phyloP scores from a whole-genome alignment of 1,284 basidiomycete species.

The Inonotus hispidus region DNA sequence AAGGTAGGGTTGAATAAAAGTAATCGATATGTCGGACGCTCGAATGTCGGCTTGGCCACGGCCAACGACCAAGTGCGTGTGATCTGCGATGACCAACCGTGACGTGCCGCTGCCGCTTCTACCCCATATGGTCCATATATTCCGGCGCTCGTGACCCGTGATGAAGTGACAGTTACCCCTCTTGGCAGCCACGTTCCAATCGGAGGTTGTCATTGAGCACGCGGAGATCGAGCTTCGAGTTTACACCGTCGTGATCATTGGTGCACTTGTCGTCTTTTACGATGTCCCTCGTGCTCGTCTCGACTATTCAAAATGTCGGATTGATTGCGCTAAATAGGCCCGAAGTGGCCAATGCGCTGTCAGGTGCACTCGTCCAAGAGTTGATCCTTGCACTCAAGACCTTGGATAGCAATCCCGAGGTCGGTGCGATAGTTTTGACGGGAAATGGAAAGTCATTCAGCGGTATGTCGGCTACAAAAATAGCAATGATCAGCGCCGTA shows the following conservation, averaged over 20 bases:
- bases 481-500: neutral
- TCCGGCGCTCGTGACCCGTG: neutral
- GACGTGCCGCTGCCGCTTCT: neutral
- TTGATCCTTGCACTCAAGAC: slow-evolving; percentile 39
- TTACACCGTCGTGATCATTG: neutral
- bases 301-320: slow-evolving; percentile 15
- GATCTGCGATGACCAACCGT: slow-evolving; percentile 3
- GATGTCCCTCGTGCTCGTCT: slow-evolving; percentile 6
- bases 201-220: neutral
- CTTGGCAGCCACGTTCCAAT: slow-evolving; percentile 7
- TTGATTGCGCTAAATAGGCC: slow-evolving; percentile 45
- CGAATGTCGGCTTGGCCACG: neutral
- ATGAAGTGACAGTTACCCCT: neutral
- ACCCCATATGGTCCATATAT: neutral
- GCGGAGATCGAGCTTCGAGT: neutral
- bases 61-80: no score
- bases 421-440: slow-evolving; percentile 51
- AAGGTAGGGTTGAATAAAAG: neutral
- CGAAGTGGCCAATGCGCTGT: slow-evolving; percentile 58
- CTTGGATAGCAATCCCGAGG: slow-evolving; percentile 39
- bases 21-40: neutral
- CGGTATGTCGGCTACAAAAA: slow-evolving; percentile 23
- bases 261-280: neutral
- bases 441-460: slow-evolving; percentile 60
- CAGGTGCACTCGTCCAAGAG: slow-evolving; percentile 38